These are phyloP conservation scores for Clonostachys sp. DNA, from an alignment of 2,329 filamentous ascomycete genomes.

Conservation along the genomic window DNA sequence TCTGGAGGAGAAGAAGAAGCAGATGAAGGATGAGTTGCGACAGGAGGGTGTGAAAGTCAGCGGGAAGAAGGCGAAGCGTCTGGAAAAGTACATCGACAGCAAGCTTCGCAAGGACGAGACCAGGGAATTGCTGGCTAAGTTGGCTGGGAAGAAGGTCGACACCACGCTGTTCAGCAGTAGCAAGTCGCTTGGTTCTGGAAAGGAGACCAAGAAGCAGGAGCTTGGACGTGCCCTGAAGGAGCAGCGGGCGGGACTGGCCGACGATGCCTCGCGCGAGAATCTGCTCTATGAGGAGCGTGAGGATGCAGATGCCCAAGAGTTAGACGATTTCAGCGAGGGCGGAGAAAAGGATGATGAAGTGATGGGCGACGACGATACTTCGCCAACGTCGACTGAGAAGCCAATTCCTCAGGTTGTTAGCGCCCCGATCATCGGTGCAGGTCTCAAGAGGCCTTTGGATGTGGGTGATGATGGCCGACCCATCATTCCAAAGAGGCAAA, in stretches of 20 bases:
- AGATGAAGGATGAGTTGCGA: conserved; percentile 34
- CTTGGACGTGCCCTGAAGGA: conserved; percentile 60
- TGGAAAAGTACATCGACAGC: conserved; percentile 73
- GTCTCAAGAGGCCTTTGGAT: conserved; percentile 83
- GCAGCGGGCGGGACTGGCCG: conserved; percentile 56
- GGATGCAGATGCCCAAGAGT: conserved; percentile 4
- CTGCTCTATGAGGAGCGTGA: conserved; percentile 44
- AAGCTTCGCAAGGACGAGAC: conserved; percentile 96
- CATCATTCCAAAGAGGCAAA: conserved; percentile 77
- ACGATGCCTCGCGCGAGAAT: conserved; percentile 43
- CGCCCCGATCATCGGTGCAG: conserved; percentile 54
- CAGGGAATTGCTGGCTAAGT: conserved; percentile 74
- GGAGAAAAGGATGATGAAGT: conserved; percentile 19
- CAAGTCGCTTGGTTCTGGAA: conserved; percentile 67
- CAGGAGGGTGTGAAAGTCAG: conserved; percentile 50
- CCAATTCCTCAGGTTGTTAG: not conserved
- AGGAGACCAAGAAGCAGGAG: conserved; percentile 68
- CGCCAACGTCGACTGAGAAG: conserved; percentile 1
- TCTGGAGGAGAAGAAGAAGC: conserved; percentile 42
- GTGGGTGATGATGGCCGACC: conserved; percentile 75
- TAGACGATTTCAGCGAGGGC: conserved; percentile 13
- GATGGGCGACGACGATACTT: conserved; percentile 1
- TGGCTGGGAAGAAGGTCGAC: conserved; percentile 75
- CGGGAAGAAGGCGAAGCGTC: conserved; percentile 61
- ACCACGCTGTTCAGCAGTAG: conserved; percentile 77